Conservation (phyloP, 441 rosid species). For the Pelargonium cotyledonis region DNA sequence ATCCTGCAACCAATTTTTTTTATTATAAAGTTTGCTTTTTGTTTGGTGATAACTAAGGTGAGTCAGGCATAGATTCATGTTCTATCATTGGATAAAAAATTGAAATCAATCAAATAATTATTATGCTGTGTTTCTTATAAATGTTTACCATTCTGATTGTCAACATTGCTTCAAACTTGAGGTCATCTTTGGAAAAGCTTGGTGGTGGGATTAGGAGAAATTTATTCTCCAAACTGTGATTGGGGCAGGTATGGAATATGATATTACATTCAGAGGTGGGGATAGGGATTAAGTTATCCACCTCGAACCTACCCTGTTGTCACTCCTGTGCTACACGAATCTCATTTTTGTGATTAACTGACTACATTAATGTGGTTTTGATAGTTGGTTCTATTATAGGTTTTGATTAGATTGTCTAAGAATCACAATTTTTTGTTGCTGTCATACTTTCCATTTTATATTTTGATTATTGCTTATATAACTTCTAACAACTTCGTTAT, state of each 20-base stretch:
- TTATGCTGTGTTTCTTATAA: too few relatives aligned
- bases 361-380: neutral
- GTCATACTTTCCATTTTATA: neutral
- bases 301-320: neutral
- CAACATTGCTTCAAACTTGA: too few relatives aligned
- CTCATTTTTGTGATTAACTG: neutral
- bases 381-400: neutral
- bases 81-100: neutral
- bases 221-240: neutral
- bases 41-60: neutral
- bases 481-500: conserved; percentile 23
- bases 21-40: neutral
- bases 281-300: neutral
- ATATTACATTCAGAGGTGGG: neutral
- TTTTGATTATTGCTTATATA: neutral
- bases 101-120: neutral
- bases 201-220: neutral
- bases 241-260: neutral
- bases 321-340: neutral
- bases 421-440: neutral
- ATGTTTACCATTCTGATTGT: too few relatives aligned
- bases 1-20: neutral
- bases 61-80: neutral
- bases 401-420: conserved; percentile 1
- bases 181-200: too few relatives aligned